A percentile compares a stretch with the other conserved stretches of the same genome.
These are phyloP conservation scores for Rubia balearica DNA, from an alignment of 305 asterid species.

Conservation along the genomic window DNA sequence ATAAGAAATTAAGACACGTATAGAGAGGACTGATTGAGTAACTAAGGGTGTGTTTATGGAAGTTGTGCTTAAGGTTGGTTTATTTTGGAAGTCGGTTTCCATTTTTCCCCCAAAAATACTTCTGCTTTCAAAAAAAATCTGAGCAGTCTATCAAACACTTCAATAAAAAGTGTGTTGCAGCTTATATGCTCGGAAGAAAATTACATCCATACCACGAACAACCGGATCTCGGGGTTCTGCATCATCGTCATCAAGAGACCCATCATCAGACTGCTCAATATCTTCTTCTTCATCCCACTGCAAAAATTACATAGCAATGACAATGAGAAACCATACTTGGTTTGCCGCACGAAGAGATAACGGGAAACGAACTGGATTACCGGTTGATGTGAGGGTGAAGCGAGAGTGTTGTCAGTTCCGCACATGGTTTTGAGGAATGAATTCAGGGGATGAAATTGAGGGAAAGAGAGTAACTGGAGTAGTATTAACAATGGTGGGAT, in stretches of 20 bases:
- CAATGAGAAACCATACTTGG: conserved; percentile 26
- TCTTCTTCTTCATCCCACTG: conserved; percentile 99
- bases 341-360: conserved; percentile 12
- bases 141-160: conserved; percentile 25
- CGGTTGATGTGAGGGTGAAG: conserved; percentile 90
- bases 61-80: no score
- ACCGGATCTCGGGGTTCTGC: conserved; percentile 83
- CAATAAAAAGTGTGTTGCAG: no score
- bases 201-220: conserved; percentile 83
- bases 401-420: conserved; percentile 72
- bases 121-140: no score
- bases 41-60: no score
- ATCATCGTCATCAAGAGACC: conserved; percentile 82
- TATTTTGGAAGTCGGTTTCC: no score
- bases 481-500: no score
- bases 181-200: no score
- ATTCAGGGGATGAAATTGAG: no score
- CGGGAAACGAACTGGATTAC: conserved; percentile 34
- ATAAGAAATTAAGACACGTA: no score
- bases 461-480: no score
- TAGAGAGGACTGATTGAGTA: no score
- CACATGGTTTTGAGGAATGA: conserved; percentile 21
- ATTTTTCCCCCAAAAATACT: no score
- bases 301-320: conserved; percentile 21
- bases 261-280: conserved; percentile 92